A percentile compares a stretch with the other conserved stretches of the same genome.
These are phyloP conservation scores for Vitis hybrid DNA, from an alignment of 177 flowering plant genomes.

Conservation along the genomic window DNA sequence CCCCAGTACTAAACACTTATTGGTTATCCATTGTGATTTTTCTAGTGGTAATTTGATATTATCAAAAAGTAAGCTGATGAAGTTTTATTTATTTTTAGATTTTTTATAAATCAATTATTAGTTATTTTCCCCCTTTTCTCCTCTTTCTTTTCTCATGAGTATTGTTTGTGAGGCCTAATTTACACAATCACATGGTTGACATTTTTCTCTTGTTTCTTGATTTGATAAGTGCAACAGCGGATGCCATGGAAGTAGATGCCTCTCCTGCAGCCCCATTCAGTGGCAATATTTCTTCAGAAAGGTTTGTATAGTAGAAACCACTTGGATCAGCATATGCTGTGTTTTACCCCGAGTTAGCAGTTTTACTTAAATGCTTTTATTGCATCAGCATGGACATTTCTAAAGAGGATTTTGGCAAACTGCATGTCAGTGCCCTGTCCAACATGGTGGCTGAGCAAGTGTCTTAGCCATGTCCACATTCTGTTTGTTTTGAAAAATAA, in stretches of 20 bases:
- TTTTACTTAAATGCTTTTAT: background rate
- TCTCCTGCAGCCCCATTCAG: conserved; percentile 39
- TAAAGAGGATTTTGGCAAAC: no score
- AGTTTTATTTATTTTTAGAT: background rate
- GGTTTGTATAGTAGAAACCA: conserved; percentile 35
- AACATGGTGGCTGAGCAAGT: no score
- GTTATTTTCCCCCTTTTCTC: background rate
- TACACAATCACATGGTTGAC: background rate
- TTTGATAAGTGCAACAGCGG: conserved; percentile 34
- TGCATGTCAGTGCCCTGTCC: no score
- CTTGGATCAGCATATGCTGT: background rate
- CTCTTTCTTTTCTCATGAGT: background rate
- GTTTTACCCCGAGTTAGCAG: background rate
- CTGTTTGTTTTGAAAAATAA: no score
- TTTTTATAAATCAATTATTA: background rate
- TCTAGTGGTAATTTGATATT: no score
- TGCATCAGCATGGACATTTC: no score
- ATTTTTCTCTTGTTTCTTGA: conserved; percentile 12
- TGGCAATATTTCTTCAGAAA: conserved; percentile 45
- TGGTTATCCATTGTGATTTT: no score
- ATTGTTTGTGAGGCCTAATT: background rate
- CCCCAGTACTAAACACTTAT: no score
- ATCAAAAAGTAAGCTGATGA: background rate
- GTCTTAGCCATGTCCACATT: no score
- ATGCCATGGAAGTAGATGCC: conserved; percentile 86